Evolutionary conservation across 352 stramenopile genomes (phyloP).

Genomic region (Globisporangium middletonii): DNA sequence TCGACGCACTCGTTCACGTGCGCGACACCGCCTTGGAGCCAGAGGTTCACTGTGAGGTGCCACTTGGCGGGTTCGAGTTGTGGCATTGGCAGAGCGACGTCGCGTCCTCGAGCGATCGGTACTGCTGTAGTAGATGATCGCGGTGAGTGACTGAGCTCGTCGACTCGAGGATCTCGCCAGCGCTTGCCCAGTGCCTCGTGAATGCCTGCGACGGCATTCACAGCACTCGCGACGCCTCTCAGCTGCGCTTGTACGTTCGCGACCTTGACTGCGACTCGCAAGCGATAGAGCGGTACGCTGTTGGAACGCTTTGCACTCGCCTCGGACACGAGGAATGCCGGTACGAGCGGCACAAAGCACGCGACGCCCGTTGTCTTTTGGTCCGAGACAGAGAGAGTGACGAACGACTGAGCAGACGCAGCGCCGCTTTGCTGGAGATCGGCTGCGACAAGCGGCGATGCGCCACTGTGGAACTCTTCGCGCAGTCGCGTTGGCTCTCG

Average conservation of each 20-base stretch:
- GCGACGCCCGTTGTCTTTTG: slow-evolving; percentile 1
- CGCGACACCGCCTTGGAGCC: not conserved
- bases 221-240: slow-evolving; percentile 1
- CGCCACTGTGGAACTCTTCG: slow-evolving; percentile 8
- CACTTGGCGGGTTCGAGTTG: slow-evolving; percentile 5
- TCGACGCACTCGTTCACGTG: slow-evolving; percentile 12
- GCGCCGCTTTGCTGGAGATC: not conserved
- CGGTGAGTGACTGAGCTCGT: not conserved
- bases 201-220: not conserved
- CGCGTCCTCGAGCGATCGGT: not conserved
- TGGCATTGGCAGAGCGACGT: not conserved
- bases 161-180: not conserved
- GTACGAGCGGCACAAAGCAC: slow-evolving; percentile 8
- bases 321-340: slow-evolving; percentile 2
- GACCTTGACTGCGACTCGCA: slow-evolving; percentile 1
- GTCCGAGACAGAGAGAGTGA: slow-evolving; percentile 6
- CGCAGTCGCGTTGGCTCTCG: not conserved
- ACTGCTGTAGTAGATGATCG: not conserved
- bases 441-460: not conserved
- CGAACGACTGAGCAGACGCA: not conserved
- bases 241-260: slow-evolving; percentile 8
- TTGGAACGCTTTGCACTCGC: not conserved
- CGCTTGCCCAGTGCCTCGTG: not conserved
- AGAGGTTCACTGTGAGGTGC: slow-evolving; percentile 2
- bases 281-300: slow-evolving; percentile 2